phyloP scores from a whole-genome alignment of 306 rosid genomes.

The Leucaena leucocephala region DNA sequence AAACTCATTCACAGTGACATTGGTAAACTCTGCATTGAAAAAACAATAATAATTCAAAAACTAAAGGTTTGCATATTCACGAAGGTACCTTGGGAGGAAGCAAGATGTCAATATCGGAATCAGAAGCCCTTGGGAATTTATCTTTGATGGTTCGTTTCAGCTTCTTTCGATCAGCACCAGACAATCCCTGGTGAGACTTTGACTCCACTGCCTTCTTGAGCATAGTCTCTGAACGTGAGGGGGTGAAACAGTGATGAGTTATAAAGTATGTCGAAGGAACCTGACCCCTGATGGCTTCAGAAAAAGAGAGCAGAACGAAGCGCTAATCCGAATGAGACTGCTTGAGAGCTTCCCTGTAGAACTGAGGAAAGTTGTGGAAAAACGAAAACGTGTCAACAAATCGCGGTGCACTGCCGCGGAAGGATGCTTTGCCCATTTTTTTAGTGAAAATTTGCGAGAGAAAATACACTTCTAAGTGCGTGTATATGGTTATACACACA shows the following conservation, averaged over 20 bases:
- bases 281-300: not conserved
- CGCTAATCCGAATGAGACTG: not conserved
- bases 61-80: not conserved
- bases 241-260: not conserved
- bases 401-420: not conserved
- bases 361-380: not conserved
- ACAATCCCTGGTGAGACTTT: constrained; percentile 83
- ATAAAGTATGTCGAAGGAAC: not conserved
- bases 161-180: constrained; percentile 91
- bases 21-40: not conserved
- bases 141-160: constrained; percentile 65
- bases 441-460: too few species aligned
- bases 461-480: too few species aligned
- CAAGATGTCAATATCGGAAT: constrained; percentile 66
- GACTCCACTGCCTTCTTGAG: constrained; percentile 92
- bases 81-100: constrained; percentile 79
- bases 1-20: not conserved
- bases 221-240: constrained; percentile 40
- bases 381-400: not conserved
- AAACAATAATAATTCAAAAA: not conserved
- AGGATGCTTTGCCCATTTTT: too few species aligned
- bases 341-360: not conserved
- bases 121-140: constrained; percentile 72
- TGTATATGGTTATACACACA: too few species aligned
- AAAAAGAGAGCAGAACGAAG: not conserved